Percentiles rank a stretch among this genome's conserved stretches.
Evolutionary conservation across 306 rosid species (phyloP).

Genomic region (Sesbania bispinosa): DNA sequence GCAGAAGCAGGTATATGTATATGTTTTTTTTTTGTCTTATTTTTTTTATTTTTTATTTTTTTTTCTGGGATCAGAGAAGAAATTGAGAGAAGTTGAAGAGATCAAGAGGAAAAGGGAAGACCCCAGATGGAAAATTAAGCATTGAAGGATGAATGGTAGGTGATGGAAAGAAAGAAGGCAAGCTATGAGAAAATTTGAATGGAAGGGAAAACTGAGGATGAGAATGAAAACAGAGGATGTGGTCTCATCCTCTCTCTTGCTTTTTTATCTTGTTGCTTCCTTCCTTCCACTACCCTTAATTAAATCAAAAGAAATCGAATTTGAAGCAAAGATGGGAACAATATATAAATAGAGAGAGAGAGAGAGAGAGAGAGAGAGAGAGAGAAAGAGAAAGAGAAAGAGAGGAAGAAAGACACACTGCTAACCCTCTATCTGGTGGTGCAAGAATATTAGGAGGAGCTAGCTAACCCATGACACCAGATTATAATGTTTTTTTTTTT

Average conservation of each 20-base stretch:
- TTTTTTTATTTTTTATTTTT: not conserved
- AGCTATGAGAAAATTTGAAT: conserved; percentile 42
- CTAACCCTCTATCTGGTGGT: conserved; percentile 75
- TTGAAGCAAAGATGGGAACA: conserved; percentile 45
- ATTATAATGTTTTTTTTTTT: conserved; percentile 23
- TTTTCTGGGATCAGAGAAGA: conserved; percentile 45
- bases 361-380: too few species aligned
- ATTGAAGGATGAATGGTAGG: conserved; percentile 50
- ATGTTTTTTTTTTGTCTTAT: not conserved
- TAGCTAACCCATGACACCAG: conserved; percentile 52
- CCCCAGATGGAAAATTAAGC: conserved; percentile 29
- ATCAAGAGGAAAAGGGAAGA: not conserved
- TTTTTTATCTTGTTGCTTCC: conserved; percentile 41
- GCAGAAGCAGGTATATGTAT: not conserved
- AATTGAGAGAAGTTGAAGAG: conserved; percentile 22
- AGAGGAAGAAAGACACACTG: conserved; percentile 41
- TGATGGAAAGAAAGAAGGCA: conserved; percentile 39
- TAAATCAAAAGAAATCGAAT: conserved; percentile 57
- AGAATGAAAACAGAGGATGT: conserved; percentile 73
- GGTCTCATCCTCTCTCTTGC: conserved; percentile 51
- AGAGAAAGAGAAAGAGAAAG: too few species aligned
- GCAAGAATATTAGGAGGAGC: conserved; percentile 86
- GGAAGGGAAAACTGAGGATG: conserved; percentile 26
- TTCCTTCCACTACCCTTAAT: conserved; percentile 58
- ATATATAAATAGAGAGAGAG: conserved; percentile 25